Base-by-base conservation (phyloP, 106 monocot species). In the Iris macrosiphon region DNA sequence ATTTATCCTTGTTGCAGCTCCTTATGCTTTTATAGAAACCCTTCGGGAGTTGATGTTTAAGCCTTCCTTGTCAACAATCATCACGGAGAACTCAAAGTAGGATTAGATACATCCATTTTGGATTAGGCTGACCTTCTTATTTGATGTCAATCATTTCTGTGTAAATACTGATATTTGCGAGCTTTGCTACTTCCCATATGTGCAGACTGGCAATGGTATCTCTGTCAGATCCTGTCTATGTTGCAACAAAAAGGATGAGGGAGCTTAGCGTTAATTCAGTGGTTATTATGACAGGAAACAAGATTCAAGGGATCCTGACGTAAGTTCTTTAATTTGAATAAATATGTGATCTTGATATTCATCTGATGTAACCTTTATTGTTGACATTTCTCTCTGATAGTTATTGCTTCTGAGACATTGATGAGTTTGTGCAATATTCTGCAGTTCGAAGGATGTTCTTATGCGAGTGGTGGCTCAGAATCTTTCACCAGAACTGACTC, bases 21-120 rank as follows among this genome's bases (percentile, higher is more conserved):
- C 81, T 58, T 75, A 86, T 64, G 76, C 66, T 57, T 69, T 96
- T 40, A 80, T 96, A 34, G 96, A 96, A 67, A 86, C 86, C 38
- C 82, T 96, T 37, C 75, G 96, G 16, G 96, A 96, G 34, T 58
- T 67, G 65, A 90, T 96, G 89, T 86, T 96, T 62, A 96, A 96
- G 70, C 96, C 96, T 57, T 83, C 86, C n/a, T 67, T 96, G 40
- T 76, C 85, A 60, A 86, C 90, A 45, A 78, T 90, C 8, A 64
- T 96, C 22, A 55, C 79, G 10, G 90, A 90, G 61, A 77, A 75
- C 31, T 67, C 75, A 18, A 86, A 86, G 96, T 96, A 90, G 45
- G 59, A 1, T 39, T 67, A 17, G 20, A 12, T 2, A 4, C 45
- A 45, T 33, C 21, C 17, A 13, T 14, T 22, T 4, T 20, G 14